Conservation (phyloP, 1,139 yeast genomes). For the Suhomyces atakaporum region DNA sequence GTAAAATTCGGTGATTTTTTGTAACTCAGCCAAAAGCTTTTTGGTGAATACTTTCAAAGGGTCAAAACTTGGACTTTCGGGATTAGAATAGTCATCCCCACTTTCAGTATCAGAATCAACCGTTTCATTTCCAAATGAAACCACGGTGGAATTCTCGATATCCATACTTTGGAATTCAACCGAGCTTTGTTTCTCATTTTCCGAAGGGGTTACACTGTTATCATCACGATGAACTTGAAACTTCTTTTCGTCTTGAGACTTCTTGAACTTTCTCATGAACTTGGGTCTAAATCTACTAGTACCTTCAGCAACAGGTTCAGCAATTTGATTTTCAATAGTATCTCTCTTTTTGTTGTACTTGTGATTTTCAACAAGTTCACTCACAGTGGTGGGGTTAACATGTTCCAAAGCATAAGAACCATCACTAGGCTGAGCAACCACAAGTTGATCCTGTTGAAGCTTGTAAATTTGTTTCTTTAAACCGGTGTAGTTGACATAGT, state of each 20-base stretch:
- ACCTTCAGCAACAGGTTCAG: slow-evolving; percentile 8
- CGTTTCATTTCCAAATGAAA: slow-evolving; percentile 7
- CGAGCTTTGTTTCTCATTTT: slow-evolving; percentile 10
- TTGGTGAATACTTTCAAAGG: slow-evolving; percentile 52
- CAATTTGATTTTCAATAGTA: slow-evolving; percentile 3
- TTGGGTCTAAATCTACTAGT: slow-evolving; percentile 8
- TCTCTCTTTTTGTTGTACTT: slow-evolving; percentile 9
- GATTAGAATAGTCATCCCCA: slow-evolving; percentile 18
- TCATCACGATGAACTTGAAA: too few species aligned
- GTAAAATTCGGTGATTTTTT: slow-evolving; percentile 59
- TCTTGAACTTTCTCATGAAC: slow-evolving; percentile 14
- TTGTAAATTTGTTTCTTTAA: slow-evolving; percentile 62
- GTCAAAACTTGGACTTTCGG: slow-evolving; percentile 30
- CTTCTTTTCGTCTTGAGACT: neutral
- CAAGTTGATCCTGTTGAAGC: slow-evolving; percentile 42
- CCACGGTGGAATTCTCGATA: slow-evolving; percentile 13
- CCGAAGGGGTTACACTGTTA: slow-evolving; percentile 1
- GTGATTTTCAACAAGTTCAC: slow-evolving; percentile 28
- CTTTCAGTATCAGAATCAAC: slow-evolving; percentile 9
- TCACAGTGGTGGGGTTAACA: slow-evolving; percentile 27
- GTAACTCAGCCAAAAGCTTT: slow-evolving; percentile 56
- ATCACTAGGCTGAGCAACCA: slow-evolving; percentile 23
- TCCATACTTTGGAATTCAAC: slow-evolving; percentile 10
- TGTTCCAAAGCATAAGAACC: slow-evolving; percentile 25
- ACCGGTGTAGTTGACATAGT: slow-evolving; percentile 64